phyloP scores from a whole-genome alignment of 208 protist genomes.

The Trypanosoma platydactyli region DNA sequence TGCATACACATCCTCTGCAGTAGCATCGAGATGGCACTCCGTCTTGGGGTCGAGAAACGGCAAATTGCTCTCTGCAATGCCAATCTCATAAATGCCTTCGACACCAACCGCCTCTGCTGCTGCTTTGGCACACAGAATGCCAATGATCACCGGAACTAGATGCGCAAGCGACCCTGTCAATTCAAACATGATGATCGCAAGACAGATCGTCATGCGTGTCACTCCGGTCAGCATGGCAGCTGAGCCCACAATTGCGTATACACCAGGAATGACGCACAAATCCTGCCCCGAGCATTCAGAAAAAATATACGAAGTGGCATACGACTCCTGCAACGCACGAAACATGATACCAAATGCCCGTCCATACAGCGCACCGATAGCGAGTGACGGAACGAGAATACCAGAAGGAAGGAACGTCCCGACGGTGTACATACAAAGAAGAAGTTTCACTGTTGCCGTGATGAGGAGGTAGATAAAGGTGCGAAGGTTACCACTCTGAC shows the following conservation, averaged over 20 bases:
- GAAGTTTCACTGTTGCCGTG: constrained; percentile 52
- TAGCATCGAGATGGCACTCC: constrained; percentile 62
- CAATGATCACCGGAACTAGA: constrained; percentile 77
- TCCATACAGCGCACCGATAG: constrained; percentile 87
- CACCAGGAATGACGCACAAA: constrained; percentile 82
- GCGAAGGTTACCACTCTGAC: constrained; percentile 39
- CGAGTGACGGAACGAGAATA: constrained; percentile 91
- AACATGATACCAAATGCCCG: constrained; percentile 70
- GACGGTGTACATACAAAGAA: constrained; percentile 62
- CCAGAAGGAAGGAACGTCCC: constrained; percentile 82
- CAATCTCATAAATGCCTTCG: constrained; percentile 76
- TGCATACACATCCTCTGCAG: constrained; percentile 57
- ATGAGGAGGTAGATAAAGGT: constrained; percentile 60
- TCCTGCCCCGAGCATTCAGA: constrained; percentile 60
- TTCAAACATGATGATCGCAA: constrained; percentile 95
- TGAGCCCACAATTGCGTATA: constrained; percentile 93
- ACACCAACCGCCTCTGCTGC: constrained; percentile 72
- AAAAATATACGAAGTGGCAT: constrained; percentile 55
- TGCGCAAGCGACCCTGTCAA: constrained; percentile 85
- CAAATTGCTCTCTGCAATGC: constrained; percentile 72
- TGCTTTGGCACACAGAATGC: constrained; percentile 67
- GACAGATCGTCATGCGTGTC: constrained; percentile 91
- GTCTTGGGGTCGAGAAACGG: constrained; percentile 84
- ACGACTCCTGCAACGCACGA: constrained; percentile 58
- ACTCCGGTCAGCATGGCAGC: constrained; percentile 92